A percentile compares a stretch with the other conserved stretches of the same genome.
Conservation (phyloP, 768 basidiomycete genomes). For the Tulasnella calospora region DNA sequence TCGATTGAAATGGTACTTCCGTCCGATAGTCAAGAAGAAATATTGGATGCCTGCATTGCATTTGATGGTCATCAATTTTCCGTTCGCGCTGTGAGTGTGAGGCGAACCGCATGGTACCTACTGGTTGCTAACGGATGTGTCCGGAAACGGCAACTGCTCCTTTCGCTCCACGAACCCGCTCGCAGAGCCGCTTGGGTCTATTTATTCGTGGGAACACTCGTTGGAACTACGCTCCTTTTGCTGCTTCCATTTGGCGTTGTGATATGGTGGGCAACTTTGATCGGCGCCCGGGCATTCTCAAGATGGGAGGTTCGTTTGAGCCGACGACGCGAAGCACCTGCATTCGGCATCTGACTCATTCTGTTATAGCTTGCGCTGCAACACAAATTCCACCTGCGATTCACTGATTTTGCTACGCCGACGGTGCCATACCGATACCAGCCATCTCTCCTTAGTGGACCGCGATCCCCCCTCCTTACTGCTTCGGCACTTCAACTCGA, state of each 20-base stretch:
- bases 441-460: slow-evolving; percentile 10
- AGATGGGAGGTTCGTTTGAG: slow-evolving; percentile 54
- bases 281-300: slow-evolving; percentile 67
- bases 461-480: slow-evolving; percentile 15
- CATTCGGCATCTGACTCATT: not conserved
- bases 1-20: slow-evolving; percentile 47
- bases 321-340: not conserved
- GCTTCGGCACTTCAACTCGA: slow-evolving; percentile 8
- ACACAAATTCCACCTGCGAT: slow-evolving; percentile 21
- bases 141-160: not conserved
- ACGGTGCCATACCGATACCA: slow-evolving; percentile 17
- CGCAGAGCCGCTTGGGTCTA: slow-evolving; percentile 60
- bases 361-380: slow-evolving; percentile 16
- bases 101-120: not conserved
- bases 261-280: slow-evolving; percentile 38
- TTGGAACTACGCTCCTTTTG: slow-evolving; percentile 75
- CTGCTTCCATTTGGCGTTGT: slow-evolving; percentile 66
- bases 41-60: slow-evolving; percentile 68
- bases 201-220: slow-evolving; percentile 74
- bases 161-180: not conserved
- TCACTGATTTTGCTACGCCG: not conserved
- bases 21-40: slow-evolving; percentile 50
- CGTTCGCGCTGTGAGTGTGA: slow-evolving; percentile 52
- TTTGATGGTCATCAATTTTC: slow-evolving; percentile 69
- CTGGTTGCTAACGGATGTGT: not conserved